phyloP scores from a whole-genome alignment of 2,329 filamentous ascomycete species.

The Podosphaera xanthii region DNA sequence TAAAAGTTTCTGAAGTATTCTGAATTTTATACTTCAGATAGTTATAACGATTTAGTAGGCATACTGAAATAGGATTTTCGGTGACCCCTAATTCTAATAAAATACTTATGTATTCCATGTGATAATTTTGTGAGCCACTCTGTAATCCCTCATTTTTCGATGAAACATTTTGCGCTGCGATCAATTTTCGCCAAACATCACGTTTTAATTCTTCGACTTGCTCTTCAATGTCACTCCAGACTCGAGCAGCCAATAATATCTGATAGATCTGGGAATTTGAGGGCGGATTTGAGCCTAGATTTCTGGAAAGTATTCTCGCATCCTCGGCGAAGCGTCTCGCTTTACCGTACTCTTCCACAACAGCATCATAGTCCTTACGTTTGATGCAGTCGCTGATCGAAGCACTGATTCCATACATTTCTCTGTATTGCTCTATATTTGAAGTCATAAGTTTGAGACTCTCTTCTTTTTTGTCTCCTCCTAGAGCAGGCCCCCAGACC shows the following conservation, averaged over 20 bases:
- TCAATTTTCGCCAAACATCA: constrained; percentile 66
- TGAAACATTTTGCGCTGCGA: constrained; percentile 37
- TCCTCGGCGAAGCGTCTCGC: constrained; percentile 68
- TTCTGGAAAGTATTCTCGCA: constrained; percentile 43
- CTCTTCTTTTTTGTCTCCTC: constrained; percentile 77
- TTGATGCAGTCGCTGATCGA: constrained; percentile 67
- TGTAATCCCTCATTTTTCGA: constrained; percentile 6
- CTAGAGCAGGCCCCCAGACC: constrained; percentile 85
- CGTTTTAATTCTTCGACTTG: constrained; percentile 75
- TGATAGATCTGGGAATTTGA: constrained; percentile 66
- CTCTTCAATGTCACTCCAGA: constrained; percentile 85
- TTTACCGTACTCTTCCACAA: constrained; percentile 68
- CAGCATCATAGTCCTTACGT: constrained; percentile 67
- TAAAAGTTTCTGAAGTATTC: constrained; percentile 59
- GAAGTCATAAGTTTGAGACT: constrained; percentile 56
- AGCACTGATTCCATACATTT: constrained; percentile 60
- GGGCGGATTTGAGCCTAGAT: constrained; percentile 31
- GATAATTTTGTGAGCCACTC: constrained; percentile 42
- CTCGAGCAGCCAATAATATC: constrained; percentile 67
- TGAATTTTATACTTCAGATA: constrained; percentile 72
- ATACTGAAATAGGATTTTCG: constrained; percentile 91
- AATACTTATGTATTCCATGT: constrained; percentile 76
- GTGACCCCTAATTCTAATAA: constrained; percentile 85
- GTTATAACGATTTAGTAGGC: constrained; percentile 76
- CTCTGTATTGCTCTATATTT: constrained; percentile 56